phyloP scores from a whole-genome alignment of 225 moss, liverwort and hornwort genomes.

The Sphagnum contortum region DNA sequence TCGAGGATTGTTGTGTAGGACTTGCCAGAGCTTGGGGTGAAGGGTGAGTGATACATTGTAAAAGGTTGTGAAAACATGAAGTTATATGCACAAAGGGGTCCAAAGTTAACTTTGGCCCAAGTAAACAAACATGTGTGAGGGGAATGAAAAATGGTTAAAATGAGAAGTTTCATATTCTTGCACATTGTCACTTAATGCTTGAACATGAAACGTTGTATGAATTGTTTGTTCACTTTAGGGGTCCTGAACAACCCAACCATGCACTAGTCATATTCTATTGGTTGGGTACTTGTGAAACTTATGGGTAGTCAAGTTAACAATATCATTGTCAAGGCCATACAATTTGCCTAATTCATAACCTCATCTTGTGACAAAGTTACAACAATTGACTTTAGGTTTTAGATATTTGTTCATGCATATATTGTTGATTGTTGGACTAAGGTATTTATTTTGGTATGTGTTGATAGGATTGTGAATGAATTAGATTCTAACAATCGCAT shows the following conservation, averaged over 20 bases:
- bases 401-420: too few species aligned
- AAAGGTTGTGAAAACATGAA: background rate
- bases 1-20: background rate
- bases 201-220: background rate
- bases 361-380: too few species aligned
- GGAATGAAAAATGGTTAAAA: background rate
- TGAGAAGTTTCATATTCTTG: background rate
- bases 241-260: background rate
- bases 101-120: background rate
- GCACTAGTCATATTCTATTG: background rate
- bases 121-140: background rate
- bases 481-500: background rate
- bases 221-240: background rate
- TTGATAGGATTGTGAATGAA: background rate
- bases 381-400: too few species aligned
- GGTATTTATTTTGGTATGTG: background rate
- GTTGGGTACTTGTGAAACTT: background rate
- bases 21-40: background rate
- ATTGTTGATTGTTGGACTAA: background rate
- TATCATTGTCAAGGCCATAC: background rate
- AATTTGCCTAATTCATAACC: too few species aligned
- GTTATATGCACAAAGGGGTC: background rate
- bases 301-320: background rate
- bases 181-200: background rate
- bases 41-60: background rate